A percentile compares a stretch with the other conserved stretches of the same genome.
Conservation (phyloP, 1,284 basidiomycete genomes). For the Trichosporon sp. region DNA sequence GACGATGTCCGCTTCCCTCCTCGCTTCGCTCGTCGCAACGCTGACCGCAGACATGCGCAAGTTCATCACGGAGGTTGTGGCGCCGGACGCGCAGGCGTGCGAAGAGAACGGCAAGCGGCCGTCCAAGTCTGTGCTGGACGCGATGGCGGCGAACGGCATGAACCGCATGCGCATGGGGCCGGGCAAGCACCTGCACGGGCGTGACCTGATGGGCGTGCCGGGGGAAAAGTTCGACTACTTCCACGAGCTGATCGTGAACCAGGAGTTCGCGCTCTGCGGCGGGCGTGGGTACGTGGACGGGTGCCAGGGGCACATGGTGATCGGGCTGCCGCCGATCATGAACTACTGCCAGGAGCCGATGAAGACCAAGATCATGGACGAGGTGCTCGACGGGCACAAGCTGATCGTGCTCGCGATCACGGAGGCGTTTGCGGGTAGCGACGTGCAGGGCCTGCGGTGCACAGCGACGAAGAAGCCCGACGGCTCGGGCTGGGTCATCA, state of each 20-base stretch:
- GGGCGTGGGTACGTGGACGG: conserved; percentile 65
- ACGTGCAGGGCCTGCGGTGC: conserved; percentile 77
- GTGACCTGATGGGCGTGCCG: conserved; percentile 75
- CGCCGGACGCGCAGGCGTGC: conserved; percentile 57
- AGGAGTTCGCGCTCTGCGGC: conserved; percentile 74
- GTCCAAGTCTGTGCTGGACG: conserved; percentile 44
- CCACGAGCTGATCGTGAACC: conserved; percentile 71
- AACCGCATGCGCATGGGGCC: conserved; percentile 87
- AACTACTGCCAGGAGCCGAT: conserved; percentile 57
- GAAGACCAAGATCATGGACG: conserved; percentile 63
- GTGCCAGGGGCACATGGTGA: conserved; percentile 22
- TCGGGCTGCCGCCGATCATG: conserved; percentile 59
- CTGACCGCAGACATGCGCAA: conserved; percentile 45
- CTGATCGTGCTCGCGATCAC: conserved; percentile 78
- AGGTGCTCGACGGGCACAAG: conserved; percentile 67
- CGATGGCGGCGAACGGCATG: conserved; percentile 61
- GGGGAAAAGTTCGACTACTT: conserved; percentile 85
- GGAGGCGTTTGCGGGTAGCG: conserved; percentile 88
- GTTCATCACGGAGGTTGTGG: conserved; percentile 57
- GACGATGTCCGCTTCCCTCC: background rate
- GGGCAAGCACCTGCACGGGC: conserved; percentile 71
- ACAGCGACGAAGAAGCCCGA: conserved; percentile 77
- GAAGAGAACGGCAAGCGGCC: conserved; percentile 74
- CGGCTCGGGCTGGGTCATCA: conserved; percentile 67
- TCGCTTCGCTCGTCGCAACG: background rate